These are phyloP conservation scores for Calonectria honghensis DNA, from an alignment of 2,329 filamentous ascomycete genomes.

Conservation along the genomic window DNA sequence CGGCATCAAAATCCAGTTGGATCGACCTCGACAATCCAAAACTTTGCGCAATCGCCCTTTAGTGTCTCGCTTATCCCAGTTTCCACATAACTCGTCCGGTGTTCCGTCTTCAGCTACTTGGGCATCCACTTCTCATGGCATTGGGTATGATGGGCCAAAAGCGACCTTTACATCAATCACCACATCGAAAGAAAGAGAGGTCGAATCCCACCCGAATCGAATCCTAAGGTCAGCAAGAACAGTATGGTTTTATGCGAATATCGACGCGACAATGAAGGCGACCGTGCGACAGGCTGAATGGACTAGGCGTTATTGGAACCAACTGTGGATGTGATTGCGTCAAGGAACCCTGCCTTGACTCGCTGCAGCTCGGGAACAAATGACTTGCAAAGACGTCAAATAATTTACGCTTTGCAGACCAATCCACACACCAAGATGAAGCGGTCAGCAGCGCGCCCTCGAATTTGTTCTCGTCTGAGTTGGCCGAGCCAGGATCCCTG, in stretches of 20 bases:
- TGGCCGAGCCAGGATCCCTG: conserved; percentile 6
- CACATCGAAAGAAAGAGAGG: background rate
- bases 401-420: background rate
- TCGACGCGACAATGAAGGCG: background rate
- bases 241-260: background rate
- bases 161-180: background rate
- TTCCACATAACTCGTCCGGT: background rate
- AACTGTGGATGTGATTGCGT: background rate
- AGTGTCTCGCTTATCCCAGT: background rate
- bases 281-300: too few relatives aligned
- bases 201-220: background rate
- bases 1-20: background rate
- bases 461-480: background rate
- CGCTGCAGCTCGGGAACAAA: too few relatives aligned
- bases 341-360: background rate
- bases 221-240: background rate
- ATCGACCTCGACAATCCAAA: background rate
- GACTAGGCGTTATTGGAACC: too few relatives aligned
- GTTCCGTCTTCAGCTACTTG: background rate
- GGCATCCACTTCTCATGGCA: background rate
- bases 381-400: too few relatives aligned
- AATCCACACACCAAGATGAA: background rate
- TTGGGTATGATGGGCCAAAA: background rate
- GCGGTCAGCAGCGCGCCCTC: conserved; percentile 1
- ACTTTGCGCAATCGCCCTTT: background rate